A percentile compares a stretch with the other conserved stretches of the same genome.
Evolutionary conservation across 1,139 yeast species (phyloP).

Genomic region (Yamadazyma diddensiae): DNA sequence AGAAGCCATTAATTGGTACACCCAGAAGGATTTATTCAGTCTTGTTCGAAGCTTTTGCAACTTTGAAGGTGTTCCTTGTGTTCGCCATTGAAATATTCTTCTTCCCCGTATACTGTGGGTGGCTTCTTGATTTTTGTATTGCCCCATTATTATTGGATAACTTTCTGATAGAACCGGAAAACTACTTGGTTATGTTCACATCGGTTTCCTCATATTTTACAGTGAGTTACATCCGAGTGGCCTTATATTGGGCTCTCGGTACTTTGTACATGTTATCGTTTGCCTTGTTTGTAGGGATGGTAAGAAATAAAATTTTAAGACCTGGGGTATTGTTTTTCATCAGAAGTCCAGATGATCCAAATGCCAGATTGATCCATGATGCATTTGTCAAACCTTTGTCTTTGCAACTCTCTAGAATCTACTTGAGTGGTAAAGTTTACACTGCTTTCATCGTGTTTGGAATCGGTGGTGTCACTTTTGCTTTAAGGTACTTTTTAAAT

Average conservation of each 20-base stretch:
- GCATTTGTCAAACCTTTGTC: conserved; percentile 74
- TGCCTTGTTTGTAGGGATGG: conserved; percentile 85
- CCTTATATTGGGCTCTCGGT: conserved; percentile 70
- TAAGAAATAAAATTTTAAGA: conserved; percentile 68
- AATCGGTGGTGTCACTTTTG: conserved; percentile 65
- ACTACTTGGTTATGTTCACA: conserved; percentile 21
- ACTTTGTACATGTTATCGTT: conserved; percentile 83
- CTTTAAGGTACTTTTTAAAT: conserved; percentile 30
- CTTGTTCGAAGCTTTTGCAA: conserved; percentile 50
- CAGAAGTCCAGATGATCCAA: conserved; percentile 92
- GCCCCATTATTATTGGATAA: conserved; percentile 47
- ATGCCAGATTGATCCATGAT: conserved; percentile 83
- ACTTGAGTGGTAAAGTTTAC: conserved; percentile 74
- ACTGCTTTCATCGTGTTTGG: conserved; percentile 70
- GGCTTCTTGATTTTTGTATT: conserved; percentile 66
- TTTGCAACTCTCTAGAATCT: conserved; percentile 71
- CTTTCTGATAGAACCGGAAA: conserved; percentile 12
- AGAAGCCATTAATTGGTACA: conserved; percentile 46
- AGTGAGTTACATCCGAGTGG: conserved; percentile 20
- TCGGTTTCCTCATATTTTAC: conserved; percentile 21
- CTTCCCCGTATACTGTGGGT: conserved; percentile 87
- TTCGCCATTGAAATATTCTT: conserved; percentile 76
- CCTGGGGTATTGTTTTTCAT: conserved; percentile 90
- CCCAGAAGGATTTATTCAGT: conserved; percentile 49
- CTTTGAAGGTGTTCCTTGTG: conserved; percentile 71